Evolutionary conservation across 805 yeast species (phyloP).

Genomic region (Babjeviella inositovora): DNA sequence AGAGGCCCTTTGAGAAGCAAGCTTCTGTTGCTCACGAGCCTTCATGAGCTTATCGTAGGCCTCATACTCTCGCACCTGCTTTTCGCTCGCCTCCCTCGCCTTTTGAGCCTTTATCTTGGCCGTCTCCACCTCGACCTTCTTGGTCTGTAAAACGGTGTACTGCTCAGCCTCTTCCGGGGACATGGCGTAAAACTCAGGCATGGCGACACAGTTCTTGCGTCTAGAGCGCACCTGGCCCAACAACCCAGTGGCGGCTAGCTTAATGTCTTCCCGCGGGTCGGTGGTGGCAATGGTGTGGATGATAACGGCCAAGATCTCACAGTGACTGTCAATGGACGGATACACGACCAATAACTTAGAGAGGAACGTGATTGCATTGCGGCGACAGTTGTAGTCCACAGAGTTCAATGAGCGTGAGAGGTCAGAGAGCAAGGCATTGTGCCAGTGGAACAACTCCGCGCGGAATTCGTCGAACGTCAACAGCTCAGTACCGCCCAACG

Average conservation of each 20-base stretch:
- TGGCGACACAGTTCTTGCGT: slow-evolving; percentile 27
- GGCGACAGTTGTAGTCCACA: slow-evolving; percentile 58
- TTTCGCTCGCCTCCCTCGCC: slow-evolving; percentile 1
- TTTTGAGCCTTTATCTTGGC: slow-evolving; percentile 2
- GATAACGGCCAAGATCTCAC: slow-evolving; percentile 27
- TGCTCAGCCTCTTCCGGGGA: slow-evolving; percentile 19
- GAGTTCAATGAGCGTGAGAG: slow-evolving; percentile 24
- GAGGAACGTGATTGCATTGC: slow-evolving; percentile 67
- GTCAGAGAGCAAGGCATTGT: slow-evolving; percentile 26
- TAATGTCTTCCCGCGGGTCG: slow-evolving; percentile 70
- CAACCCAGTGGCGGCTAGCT: slow-evolving; percentile 59
- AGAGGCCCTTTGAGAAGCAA: slow-evolving; percentile 6
- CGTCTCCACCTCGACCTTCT: slow-evolving; percentile 6
- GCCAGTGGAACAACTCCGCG: slow-evolving; percentile 34
- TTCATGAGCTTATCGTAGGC: slow-evolving; percentile 1
- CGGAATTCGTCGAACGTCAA: slow-evolving; percentile 17
- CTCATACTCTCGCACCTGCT: slow-evolving; percentile 1
- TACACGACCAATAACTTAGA: slow-evolving; percentile 46
- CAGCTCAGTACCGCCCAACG: slow-evolving; percentile 6
- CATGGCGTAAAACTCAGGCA: slow-evolving; percentile 41
- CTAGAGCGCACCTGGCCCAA: slow-evolving; percentile 48
- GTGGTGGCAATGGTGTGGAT: slow-evolving; percentile 27
- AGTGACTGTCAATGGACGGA: slow-evolving; percentile 57
- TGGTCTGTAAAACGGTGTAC: too few species aligned
- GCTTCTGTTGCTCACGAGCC: slow-evolving; percentile 1